Evolutionary conservation across 352 stramenopile genomes (phyloP).

Genomic region (Pythium rishiriense): DNA sequence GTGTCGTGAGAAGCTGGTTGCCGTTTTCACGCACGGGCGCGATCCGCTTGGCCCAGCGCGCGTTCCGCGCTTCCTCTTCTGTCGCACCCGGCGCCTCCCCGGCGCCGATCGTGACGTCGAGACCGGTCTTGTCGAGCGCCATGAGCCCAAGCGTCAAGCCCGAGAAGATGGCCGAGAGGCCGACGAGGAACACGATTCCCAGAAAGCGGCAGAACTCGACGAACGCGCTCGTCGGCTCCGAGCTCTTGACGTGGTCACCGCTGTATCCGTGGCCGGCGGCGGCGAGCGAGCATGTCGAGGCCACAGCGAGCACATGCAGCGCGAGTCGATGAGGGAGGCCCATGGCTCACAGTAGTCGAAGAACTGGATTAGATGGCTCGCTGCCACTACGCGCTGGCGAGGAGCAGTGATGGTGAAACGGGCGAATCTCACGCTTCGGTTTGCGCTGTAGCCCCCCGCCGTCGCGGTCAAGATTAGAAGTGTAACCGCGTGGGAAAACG

Average conservation of each 20-base stretch:
- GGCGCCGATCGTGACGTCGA: slow-evolving; percentile 94
- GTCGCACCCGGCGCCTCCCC: slow-evolving; percentile 80
- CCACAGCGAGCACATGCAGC: background rate
- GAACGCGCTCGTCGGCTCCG: background rate
- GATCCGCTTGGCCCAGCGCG: slow-evolving; percentile 66
- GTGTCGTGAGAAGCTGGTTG: slow-evolving; percentile 97
- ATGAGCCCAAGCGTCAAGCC: slow-evolving; percentile 97
- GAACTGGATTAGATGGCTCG: background rate
- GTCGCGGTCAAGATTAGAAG: background rate
- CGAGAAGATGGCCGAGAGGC: slow-evolving; percentile 92
- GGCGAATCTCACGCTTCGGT: background rate
- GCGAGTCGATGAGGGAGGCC: background rate
- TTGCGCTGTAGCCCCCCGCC: background rate
- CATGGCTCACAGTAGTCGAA: background rate
- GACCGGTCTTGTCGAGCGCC: slow-evolving; percentile 94
- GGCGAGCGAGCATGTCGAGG: background rate
- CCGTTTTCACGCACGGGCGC: slow-evolving; percentile 90
- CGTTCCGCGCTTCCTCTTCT: slow-evolving; percentile 57
- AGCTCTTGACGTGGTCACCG: background rate
- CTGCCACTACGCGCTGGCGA: background rate
- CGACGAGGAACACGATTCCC: slow-evolving; percentile 61
- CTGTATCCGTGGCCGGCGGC: background rate
- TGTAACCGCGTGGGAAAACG: too few species aligned
- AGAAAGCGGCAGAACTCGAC: slow-evolving; percentile 43
- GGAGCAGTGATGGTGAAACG: background rate